Conservation (phyloP, 2,329 filamentous ascomycete species). For the Epichloe bromicola region DNA sequence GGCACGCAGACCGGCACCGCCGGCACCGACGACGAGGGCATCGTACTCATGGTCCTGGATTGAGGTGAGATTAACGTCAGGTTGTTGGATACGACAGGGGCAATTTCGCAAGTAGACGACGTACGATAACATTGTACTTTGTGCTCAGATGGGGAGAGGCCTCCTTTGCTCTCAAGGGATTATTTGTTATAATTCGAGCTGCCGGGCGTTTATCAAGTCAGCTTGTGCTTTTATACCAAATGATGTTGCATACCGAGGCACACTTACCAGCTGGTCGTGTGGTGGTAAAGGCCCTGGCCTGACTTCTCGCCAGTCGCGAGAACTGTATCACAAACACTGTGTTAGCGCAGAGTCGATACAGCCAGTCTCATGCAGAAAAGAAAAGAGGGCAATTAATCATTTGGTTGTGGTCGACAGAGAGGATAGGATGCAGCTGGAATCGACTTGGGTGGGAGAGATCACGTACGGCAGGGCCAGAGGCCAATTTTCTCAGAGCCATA, state of each 20-base stretch:
- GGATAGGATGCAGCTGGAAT: neutral
- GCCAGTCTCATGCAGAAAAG: neutral
- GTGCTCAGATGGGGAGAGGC: slow-evolving; percentile 73
- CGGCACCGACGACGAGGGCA: slow-evolving; percentile 83
- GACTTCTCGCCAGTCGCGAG: slow-evolving; percentile 47
- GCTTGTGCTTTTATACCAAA: neutral
- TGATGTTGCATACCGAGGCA: neutral
- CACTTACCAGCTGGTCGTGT: slow-evolving; percentile 63
- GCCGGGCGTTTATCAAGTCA: neutral
- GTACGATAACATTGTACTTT: slow-evolving; percentile 89
- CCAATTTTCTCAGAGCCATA: slow-evolving; percentile 51
- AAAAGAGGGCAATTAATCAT: no score
- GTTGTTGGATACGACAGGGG: neutral
- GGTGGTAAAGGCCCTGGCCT: slow-evolving; percentile 73
- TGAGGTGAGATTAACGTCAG: slow-evolving; percentile 2
- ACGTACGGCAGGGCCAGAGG: slow-evolving; percentile 43
- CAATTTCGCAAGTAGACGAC: slow-evolving; percentile 19
- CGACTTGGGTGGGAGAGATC: neutral
- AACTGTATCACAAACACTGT: slow-evolving; percentile 33
- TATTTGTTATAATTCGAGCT: slow-evolving; percentile 79
- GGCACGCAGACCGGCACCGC: slow-evolving; percentile 68
- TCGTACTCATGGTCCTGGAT: slow-evolving; percentile 90
- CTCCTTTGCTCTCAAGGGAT: slow-evolving; percentile 83
- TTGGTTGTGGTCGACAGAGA: neutral
- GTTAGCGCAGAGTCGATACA: neutral